Evolutionary conservation across 306 rosid genomes (phyloP).

Genomic region (Geum urbanum): DNA sequence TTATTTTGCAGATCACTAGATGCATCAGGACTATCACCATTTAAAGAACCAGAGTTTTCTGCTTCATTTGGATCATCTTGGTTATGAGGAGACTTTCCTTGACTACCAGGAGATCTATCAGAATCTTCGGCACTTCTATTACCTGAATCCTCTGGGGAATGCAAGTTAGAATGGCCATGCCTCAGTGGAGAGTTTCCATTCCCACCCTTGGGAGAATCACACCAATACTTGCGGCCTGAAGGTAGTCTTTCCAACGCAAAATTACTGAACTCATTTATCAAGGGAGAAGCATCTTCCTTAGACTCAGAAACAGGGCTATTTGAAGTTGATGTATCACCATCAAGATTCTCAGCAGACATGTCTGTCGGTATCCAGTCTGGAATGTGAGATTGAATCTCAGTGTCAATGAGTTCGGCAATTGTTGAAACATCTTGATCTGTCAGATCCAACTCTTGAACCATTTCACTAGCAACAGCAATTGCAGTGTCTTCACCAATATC

Average conservation of each 20-base stretch:
- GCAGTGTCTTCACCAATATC: constrained; percentile 81
- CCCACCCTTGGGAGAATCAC: constrained; percentile 66
- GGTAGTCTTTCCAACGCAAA: constrained; percentile 74
- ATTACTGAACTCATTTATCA: constrained; percentile 28
- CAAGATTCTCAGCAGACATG: constrained; percentile 22
- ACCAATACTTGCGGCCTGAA: constrained; percentile 95
- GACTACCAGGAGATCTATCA: constrained; percentile 22
- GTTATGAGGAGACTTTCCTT: constrained; percentile 9
- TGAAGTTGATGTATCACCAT: constrained; percentile 32
- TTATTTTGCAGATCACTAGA: constrained; percentile 23
- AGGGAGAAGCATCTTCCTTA: constrained; percentile 39
- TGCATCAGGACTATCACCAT: constrained; percentile 21
- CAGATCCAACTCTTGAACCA: constrained; percentile 91
- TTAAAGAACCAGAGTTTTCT: constrained; percentile 23
- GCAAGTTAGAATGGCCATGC: constrained; percentile 42
- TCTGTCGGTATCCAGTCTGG: constrained; percentile 60
- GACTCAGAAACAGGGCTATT: constrained; percentile 35
- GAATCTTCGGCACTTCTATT: constrained; percentile 19
- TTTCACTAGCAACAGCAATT: constrained; percentile 89
- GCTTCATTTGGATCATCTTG: constrained; percentile 22
- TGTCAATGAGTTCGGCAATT: constrained; percentile 74
- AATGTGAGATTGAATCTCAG: constrained; percentile 58
- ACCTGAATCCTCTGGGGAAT: constrained; percentile 22
- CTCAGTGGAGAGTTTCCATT: constrained; percentile 53
- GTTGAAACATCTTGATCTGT: constrained; percentile 88